Percentiles rank a stretch among this genome's conserved stretches.
These are phyloP conservation scores for Pichia sp. DNA, from an alignment of 1,139 yeast genomes.

Conservation along the genomic window DNA sequence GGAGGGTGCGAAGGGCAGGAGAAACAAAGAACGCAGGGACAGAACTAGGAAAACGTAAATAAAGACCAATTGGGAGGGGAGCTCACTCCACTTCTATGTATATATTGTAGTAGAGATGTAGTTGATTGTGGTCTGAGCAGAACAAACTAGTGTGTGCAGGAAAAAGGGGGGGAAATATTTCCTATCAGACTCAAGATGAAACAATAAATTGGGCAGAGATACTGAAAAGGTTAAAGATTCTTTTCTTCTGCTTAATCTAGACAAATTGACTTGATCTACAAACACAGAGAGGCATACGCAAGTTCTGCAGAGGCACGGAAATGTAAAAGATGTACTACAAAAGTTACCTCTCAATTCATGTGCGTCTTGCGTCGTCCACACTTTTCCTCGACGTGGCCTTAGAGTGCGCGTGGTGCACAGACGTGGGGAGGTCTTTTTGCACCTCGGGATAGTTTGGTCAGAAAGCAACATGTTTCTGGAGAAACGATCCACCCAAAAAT, in stretches of 20 bases:
- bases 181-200: too few relatives aligned
- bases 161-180: neutral
- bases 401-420: conserved; percentile 7
- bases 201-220: too few relatives aligned
- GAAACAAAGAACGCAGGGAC: conserved; percentile 7
- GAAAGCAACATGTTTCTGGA: conserved; percentile 6
- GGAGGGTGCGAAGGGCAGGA: neutral
- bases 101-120: neutral
- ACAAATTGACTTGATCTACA: too few relatives aligned
- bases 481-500: conserved; percentile 8
- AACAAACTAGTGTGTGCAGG: neutral
- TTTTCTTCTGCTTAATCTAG: too few relatives aligned
- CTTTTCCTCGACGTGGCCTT: conserved; percentile 1
- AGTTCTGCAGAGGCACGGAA: neutral
- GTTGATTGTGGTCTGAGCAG: neutral
- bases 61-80: neutral
- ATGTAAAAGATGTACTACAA: too few relatives aligned
- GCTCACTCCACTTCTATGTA: neutral
- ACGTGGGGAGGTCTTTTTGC: neutral
- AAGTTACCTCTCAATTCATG: neutral
- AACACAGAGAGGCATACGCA: neutral
- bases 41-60: neutral
- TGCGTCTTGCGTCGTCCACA: conserved; percentile 1
- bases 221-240: too few relatives aligned
- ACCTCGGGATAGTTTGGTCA: neutral